Conservation (phyloP, 106 monocot genomes). For the Allium fistulosum region DNA sequence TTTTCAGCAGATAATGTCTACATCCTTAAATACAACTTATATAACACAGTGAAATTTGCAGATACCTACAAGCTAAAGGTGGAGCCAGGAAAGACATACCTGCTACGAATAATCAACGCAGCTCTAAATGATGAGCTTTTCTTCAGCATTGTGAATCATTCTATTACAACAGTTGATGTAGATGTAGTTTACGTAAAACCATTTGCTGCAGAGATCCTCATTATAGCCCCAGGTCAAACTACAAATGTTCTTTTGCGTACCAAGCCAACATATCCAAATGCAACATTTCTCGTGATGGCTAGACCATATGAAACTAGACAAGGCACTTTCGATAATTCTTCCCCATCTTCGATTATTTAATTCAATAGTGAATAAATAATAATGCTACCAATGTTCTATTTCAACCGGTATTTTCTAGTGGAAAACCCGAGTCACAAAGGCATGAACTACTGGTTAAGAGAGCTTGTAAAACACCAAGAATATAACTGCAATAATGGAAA, state of each 20-base stretch:
- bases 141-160: constrained; percentile 60
- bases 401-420: too few species aligned
- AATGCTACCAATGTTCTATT: too few species aligned
- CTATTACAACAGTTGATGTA: constrained; percentile 38
- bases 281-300: constrained; percentile 32
- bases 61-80: constrained; percentile 56
- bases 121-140: constrained; percentile 66
- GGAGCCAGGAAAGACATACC: constrained; percentile 38
- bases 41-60: not conserved
- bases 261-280: not conserved
- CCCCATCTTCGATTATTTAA: too few species aligned
- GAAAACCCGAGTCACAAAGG: too few species aligned
- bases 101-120: constrained; percentile 50
- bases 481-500: too few species aligned
- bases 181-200: constrained; percentile 53
- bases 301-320: constrained; percentile 42
- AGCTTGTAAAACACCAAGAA: too few species aligned
- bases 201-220: constrained; percentile 18
- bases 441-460: too few species aligned
- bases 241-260: constrained; percentile 38
- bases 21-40: not conserved
- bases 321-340: constrained; percentile 61
- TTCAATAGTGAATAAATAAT: too few species aligned
- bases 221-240: constrained; percentile 54
- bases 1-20: not conserved